Evolutionary conservation across 495 filamentous ascomycete genomes (phyloP).

Genomic region (Poronia punctata): DNA sequence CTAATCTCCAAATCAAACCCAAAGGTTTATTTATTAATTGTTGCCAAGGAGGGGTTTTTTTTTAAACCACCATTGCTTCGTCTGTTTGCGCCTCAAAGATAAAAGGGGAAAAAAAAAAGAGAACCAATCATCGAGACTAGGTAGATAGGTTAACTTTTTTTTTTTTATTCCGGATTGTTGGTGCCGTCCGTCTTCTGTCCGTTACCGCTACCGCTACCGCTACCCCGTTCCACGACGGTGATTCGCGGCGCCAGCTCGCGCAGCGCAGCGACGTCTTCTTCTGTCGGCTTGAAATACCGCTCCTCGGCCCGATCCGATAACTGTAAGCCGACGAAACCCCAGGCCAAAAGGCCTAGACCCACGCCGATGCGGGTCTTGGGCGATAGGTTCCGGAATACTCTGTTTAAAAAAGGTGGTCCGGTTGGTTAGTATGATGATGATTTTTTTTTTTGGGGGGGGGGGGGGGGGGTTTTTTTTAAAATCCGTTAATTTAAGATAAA

Average conservation of each 20-base stretch:
- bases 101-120: too few relatives aligned
- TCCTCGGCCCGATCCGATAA: slow-evolving; percentile 35
- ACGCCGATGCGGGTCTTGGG: slow-evolving; percentile 29
- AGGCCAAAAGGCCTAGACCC: slow-evolving; percentile 35
- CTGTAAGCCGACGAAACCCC: slow-evolving; percentile 37
- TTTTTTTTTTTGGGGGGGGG: slow-evolving; percentile 6
- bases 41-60: too few relatives aligned
- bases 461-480: background rate
- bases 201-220: background rate
- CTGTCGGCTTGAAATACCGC: slow-evolving; percentile 35
- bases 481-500: background rate
- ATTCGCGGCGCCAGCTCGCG: slow-evolving; percentile 32
- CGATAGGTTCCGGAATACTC: slow-evolving; percentile 32
- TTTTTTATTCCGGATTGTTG: too few relatives aligned
- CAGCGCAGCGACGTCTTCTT: slow-evolving; percentile 35
- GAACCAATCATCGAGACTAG: too few relatives aligned
- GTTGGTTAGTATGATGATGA: slow-evolving; percentile 1
- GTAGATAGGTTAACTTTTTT: too few relatives aligned
- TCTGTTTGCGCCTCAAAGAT: too few relatives aligned
- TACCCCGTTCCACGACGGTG: slow-evolving; percentile 26
- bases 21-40: too few relatives aligned
- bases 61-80: too few relatives aligned
- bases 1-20: too few relatives aligned
- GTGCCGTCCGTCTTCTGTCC: too few relatives aligned
- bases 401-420: slow-evolving; percentile 12